Conservation (phyloP, 768 basidiomycete genomes). For the Boletus rex-veris region DNA sequence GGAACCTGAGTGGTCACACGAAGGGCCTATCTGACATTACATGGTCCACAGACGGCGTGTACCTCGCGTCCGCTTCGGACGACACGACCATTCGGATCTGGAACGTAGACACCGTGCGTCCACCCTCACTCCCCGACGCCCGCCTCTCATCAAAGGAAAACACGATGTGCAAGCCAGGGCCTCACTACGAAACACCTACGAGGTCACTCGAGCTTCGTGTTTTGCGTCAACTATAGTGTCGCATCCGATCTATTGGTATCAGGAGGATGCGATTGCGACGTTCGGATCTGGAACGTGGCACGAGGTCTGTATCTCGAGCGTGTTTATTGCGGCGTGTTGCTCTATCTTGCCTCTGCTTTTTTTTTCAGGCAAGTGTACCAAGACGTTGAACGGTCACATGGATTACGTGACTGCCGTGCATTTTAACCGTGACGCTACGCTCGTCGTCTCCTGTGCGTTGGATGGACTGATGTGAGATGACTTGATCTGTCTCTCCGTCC, state of each 20-base stretch:
- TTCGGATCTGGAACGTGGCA: slow-evolving; percentile 88
- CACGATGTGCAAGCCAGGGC: slow-evolving; percentile 43
- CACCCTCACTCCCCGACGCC: slow-evolving; percentile 4
- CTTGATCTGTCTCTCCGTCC: neutral
- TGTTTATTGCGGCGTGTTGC: too few relatives aligned
- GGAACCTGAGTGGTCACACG: slow-evolving; percentile 71
- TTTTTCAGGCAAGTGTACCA: slow-evolving; percentile 69
- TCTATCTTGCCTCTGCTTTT: neutral
- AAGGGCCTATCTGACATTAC: slow-evolving; percentile 86
- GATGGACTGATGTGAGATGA: slow-evolving; percentile 87
- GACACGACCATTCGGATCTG: slow-evolving; percentile 88
- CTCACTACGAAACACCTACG: slow-evolving; percentile 66
- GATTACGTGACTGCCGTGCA: slow-evolving; percentile 95
- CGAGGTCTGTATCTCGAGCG: slow-evolving; percentile 47
- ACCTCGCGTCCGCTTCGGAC: slow-evolving; percentile 89
- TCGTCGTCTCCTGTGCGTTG: slow-evolving; percentile 88
- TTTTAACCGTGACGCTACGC: slow-evolving; percentile 87
- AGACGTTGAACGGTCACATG: slow-evolving; percentile 86
- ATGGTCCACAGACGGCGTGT: slow-evolving; percentile 80
- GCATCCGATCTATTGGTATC: slow-evolving; percentile 87
- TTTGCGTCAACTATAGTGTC: slow-evolving; percentile 89
- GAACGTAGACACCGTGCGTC: slow-evolving; percentile 74
- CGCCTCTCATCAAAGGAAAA: neutral
- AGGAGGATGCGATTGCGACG: slow-evolving; percentile 89
- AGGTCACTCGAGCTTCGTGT: slow-evolving; percentile 85